Percentiles rank a stretch among this genome's conserved stretches.
Conservation (phyloP, 805 yeast species). For the Jamesozyma piceae region DNA sequence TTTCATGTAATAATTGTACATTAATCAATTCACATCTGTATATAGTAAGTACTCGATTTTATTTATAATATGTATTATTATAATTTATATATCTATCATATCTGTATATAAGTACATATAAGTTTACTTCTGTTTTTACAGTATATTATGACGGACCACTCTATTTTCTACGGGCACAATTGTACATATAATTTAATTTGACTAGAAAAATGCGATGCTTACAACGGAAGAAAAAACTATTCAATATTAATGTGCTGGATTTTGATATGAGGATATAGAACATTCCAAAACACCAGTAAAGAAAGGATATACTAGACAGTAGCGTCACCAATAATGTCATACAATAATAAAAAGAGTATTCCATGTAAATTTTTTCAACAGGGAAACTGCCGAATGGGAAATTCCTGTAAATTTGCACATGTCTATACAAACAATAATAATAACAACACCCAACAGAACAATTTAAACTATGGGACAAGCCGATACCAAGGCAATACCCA, state of each 20-base stretch:
- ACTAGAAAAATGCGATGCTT: too few relatives aligned
- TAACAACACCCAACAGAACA: constrained; percentile 6
- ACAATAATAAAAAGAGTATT: constrained; percentile 11
- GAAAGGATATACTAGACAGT: too few relatives aligned
- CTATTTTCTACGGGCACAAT: too few relatives aligned
- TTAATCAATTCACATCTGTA: neutral
- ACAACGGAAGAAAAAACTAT: too few relatives aligned
- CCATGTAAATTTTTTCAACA: constrained; percentile 39
- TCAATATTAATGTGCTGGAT: too few relatives aligned
- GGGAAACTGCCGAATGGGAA: constrained; percentile 37
- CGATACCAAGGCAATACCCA: constrained; percentile 9
- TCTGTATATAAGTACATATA: too few relatives aligned
- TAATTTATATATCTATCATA: neutral
- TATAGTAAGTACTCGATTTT: neutral
- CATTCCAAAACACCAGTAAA: too few relatives aligned
- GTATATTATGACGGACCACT: too few relatives aligned
- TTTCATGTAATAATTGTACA: neutral
- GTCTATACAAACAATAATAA: constrained; percentile 18
- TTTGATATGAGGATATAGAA: too few relatives aligned
- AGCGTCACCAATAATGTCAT: constrained; percentile 1
- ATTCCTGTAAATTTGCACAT: constrained; percentile 38
- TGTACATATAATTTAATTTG: too few relatives aligned
- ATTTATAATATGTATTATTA: too few relatives aligned
- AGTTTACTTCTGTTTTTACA: too few relatives aligned
- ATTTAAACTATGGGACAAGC: neutral